Evolutionary conservation across 805 yeast genomes (phyloP), one percentile per base, ranked within the genome.

Genomic region (Naumovozyma castellii): DNA sequence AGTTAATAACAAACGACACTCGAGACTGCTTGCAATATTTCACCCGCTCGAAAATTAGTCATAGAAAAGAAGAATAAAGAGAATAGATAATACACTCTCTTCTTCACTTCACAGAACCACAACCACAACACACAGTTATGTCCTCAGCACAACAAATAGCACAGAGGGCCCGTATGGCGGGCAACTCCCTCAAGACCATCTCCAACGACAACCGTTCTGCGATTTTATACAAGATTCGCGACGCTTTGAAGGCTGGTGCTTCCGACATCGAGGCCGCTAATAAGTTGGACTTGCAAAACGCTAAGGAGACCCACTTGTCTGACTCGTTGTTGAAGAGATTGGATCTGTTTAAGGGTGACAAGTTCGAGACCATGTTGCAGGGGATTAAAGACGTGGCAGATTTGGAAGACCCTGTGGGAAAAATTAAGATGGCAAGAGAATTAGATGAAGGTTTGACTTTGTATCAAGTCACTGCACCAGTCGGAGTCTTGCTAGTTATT

Each of bases 361-460:
- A 94, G 61, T 92, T 76, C 55, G 97, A 88, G 46, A 68, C 84
- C 19, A 92, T 92, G 99, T 73, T 90, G 38, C 92, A 87, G 57
- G 99, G 99, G 18, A 79, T 92, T 13, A 67, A 82, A 35, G 98
- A 92, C 51, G 98, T 92, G 15, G 92, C 95, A 1, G 73, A 73
- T 2, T 70, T 92, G 39, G 84, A 80, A 22, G 97, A 92, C 59
- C 98, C 98, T 14, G 80, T 90, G 31, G 95, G 96, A n/a, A 82
- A 81, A 57, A 64, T 83, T 45, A 82, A 92, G 2, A 67, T 92
- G 51, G 87, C 94, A 29, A 78, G 80, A 33, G 77, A 85, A 59
- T 68, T 92, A 25, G 99, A 92, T 58, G 95, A 86, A 39, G 94
- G 85, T n/a, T 73, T 92, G 47, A 81, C 78, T 37, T 66, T 92